Evolutionary conservation across 169 alveolate species (phyloP), one percentile per base, ranked within the genome.

Genomic region (Babesia ovata): DNA sequence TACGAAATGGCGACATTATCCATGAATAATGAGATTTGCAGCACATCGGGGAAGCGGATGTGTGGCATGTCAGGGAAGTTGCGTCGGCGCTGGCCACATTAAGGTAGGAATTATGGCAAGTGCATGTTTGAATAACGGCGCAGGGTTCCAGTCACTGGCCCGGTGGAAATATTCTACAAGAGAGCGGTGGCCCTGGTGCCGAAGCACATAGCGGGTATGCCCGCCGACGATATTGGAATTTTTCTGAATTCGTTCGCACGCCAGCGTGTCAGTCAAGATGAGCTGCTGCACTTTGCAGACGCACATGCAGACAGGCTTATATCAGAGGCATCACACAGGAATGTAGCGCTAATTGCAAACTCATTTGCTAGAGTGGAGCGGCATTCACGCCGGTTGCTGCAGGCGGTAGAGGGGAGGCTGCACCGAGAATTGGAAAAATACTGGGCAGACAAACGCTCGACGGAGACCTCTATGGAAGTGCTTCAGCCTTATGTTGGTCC

Each of bases 61-160:
- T 65, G 54, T 79, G 84, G 88, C 83, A 79, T 13, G 52, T 70
- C 17, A 70, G 88, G 57, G 88, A 79, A 14, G 36, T 79, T 9
- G 59, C 63, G 7, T 66, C 88, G 10, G 69, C 88, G 8, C 63
- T 79, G 33, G 84, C 88, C 4, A 58, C 84, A 4, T 71, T 79
- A 28, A 60, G 79, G 70, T 61, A 36, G 42, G n/a, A 53, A 2
- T 17, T 21, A 16, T 42, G 45, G 17, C 50, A 24, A 4, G 36
- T 10, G 29, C n/a, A 9, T 21, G 44, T 29, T 29, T 28, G 21
- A 6, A 61, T 24, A 1, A 16, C 8, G 7, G 10, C 13, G 36
- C 70, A 61, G 70, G 62, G 61, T 71, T 42, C 81, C 48, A 11
- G 44, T 19, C 24, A 28, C 24, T 2, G 81, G 70, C 21, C 48